Conservation (phyloP, 495 filamentous ascomycete genomes). For the Penicillium salamii region DNA sequence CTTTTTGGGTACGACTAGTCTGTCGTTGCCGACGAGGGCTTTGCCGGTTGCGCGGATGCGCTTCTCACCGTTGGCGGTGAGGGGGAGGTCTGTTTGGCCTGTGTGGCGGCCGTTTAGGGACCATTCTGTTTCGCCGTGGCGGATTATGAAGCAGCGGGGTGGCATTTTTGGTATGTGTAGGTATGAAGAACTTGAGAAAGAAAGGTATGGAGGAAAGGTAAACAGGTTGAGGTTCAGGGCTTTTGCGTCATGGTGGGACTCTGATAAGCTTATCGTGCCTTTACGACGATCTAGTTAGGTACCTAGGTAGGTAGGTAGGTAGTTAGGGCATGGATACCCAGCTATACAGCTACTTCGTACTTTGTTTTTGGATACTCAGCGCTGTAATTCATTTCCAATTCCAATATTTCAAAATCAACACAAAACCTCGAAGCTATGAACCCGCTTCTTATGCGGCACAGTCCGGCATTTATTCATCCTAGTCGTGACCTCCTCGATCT, state of each 20-base stretch:
- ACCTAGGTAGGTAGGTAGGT: too few species aligned
- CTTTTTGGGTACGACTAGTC: conserved; percentile 80
- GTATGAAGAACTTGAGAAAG: too few species aligned
- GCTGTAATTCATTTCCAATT: too few species aligned
- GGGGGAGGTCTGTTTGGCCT: conserved; percentile 76
- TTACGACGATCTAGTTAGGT: too few species aligned
- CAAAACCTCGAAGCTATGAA: conserved; percentile 13
- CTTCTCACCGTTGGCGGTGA: conserved; percentile 85
- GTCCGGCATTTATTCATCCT: conserved; percentile 1
- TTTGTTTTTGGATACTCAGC: too few species aligned
- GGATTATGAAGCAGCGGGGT: conserved; percentile 86
- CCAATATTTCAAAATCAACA: not conserved
- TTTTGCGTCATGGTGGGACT: conserved; percentile 2
- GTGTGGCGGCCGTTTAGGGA: conserved; percentile 92
- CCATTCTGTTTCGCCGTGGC: conserved; percentile 97
- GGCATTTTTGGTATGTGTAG: too few species aligned
- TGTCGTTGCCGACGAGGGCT: conserved; percentile 78
- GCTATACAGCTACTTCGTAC: too few species aligned
- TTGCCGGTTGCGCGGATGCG: conserved; percentile 77
- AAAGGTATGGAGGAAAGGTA: not conserved
- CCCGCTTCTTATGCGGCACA: conserved; percentile 2
- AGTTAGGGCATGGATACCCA: too few species aligned
- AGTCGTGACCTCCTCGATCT: conserved; percentile 1
- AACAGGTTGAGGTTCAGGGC: not conserved
- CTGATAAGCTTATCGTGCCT: not conserved